phyloP scores from a whole-genome alignment of 768 basidiomycete genomes.

The Hortiboletus campestris region DNA sequence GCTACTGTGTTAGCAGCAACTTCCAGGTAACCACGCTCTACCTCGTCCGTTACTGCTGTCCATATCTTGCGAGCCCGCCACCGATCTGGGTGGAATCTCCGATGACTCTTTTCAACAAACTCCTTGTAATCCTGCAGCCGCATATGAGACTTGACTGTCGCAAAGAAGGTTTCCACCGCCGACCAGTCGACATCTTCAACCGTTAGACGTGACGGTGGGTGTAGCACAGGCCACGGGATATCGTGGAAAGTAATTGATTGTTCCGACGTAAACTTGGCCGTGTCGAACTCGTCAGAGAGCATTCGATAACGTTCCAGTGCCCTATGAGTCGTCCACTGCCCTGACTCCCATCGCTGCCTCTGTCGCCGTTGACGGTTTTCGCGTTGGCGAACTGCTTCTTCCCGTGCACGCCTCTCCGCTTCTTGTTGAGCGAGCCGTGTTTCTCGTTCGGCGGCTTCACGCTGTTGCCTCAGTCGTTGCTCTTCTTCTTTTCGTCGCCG shows the following conservation, averaged over 20 bases:
- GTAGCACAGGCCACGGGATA: conserved; percentile 76
- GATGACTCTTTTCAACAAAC: conserved; percentile 68
- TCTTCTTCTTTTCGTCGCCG: conserved; percentile 32
- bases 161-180: conserved; percentile 71
- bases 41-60: conserved; percentile 54
- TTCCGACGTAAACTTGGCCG: conserved; percentile 50
- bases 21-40: conserved; percentile 57
- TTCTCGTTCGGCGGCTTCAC: conserved; percentile 28
- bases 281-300: conserved; percentile 63
- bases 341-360: conserved; percentile 53
- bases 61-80: conserved; percentile 71
- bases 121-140: conserved; percentile 58
- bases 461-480: conserved; percentile 21
- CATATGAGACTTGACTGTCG: conserved; percentile 48
- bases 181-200: conserved; percentile 70
- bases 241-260: conserved; percentile 56
- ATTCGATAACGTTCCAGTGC: conserved; percentile 70
- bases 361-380: conserved; percentile 45
- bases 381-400: conserved; percentile 39
- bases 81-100: conserved; percentile 76
- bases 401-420: conserved; percentile 30
- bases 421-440: conserved; percentile 23
- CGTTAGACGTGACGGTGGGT: conserved; percentile 47
- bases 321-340: conserved; percentile 60
- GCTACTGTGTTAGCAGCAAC: conserved; percentile 73